Conservation (phyloP, 2,329 filamentous ascomycete genomes). For the Lachnellula cervina region DNA sequence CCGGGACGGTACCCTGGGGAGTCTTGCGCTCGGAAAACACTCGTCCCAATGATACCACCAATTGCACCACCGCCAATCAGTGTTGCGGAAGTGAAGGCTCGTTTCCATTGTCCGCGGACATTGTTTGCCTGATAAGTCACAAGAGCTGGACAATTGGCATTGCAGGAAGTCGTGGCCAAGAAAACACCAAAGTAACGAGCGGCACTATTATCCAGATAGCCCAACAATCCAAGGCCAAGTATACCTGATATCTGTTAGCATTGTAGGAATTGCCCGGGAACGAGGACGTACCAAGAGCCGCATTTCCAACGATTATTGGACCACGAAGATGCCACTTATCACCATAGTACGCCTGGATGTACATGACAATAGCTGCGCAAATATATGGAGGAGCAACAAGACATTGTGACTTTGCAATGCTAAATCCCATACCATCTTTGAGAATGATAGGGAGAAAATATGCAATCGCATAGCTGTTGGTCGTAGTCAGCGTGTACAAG, state of each 20-base stretch:
- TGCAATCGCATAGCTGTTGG: conserved; percentile 68
- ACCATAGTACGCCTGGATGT: conserved; percentile 41
- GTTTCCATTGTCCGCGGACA: conserved; percentile 69
- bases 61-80: conserved; percentile 73
- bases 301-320: conserved; percentile 24
- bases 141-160: conserved; percentile 69
- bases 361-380: conserved; percentile 44
- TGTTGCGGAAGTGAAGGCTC: conserved; percentile 71
- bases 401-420: conserved; percentile 46
- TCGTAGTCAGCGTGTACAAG: conserved; percentile 62
- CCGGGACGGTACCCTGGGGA: conserved; percentile 42
- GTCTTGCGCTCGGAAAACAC: conserved; percentile 63
- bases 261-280: not conserved
- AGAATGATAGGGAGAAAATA: conserved; percentile 79
- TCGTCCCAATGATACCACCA: conserved; percentile 69
- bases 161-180: conserved; percentile 47
- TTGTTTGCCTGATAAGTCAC: conserved; percentile 80
- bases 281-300: conserved; percentile 44
- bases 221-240: conserved; percentile 35
- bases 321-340: conserved; percentile 45
- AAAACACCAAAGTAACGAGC: conserved; percentile 51
- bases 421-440: conserved; percentile 47
- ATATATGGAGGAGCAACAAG: conserved; percentile 49
- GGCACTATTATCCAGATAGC: conserved; percentile 43
- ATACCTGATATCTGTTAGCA: not conserved